A percentile compares a stretch with the other conserved stretches of the same genome.
Conservation (phyloP, 345 rosid genomes). For the Eucalyptus dawsonii region DNA sequence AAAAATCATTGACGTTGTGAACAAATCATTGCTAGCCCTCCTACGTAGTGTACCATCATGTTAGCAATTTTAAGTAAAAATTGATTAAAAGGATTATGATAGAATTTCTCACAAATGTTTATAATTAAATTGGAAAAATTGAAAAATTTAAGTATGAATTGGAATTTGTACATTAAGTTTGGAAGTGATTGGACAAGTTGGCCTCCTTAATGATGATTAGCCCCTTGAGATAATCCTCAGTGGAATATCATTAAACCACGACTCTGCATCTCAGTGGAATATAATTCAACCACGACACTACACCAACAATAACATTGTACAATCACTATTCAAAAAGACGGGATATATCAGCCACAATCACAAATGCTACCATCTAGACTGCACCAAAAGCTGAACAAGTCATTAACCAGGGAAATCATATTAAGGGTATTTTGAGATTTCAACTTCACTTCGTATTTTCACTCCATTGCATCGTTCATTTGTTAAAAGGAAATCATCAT, state of each 20-base stretch:
- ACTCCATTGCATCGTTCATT: neutral
- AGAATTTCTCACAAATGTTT: neutral
- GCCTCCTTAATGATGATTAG: neutral
- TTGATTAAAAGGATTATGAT: accelerated
- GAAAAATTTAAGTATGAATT: neutral
- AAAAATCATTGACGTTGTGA: neutral
- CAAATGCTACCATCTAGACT: neutral
- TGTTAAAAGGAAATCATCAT: neutral
- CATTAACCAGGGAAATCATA: neutral
- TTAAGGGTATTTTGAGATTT: neutral
- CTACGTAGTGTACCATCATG: accelerated
- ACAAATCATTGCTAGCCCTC: accelerated
- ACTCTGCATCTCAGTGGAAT: neutral
- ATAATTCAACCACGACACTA: neutral
- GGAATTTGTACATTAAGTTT: neutral
- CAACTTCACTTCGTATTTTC: neutral
- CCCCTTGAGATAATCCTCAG: neutral
- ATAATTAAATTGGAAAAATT: neutral
- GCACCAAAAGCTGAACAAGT: neutral
- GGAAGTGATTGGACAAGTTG: neutral
- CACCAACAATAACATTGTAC: neutral
- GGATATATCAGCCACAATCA: neutral
- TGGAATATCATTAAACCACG: neutral
- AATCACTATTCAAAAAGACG: accelerated
- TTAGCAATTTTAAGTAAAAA: accelerated